Evolutionary conservation across 768 basidiomycete genomes (phyloP), one percentile per base, ranked within the genome.

Genomic region (Pleurotus cornucopiae): DNA sequence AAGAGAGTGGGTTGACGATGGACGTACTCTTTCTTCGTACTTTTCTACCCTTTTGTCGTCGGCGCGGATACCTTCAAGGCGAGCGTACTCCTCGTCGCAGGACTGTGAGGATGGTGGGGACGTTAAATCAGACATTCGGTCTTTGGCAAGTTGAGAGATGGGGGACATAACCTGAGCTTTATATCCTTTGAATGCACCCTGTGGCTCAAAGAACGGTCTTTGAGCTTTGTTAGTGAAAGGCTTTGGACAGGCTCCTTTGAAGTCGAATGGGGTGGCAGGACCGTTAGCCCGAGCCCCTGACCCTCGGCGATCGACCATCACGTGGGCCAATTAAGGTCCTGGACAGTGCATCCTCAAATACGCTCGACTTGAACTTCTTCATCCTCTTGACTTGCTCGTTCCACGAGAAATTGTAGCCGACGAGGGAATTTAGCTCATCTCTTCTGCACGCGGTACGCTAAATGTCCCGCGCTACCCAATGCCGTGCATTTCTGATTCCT

Each of bases 301-400:
- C 21, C 12, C 18, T 16, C 14, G 16, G 18, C 14, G 48, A 49
- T 49, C 26, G 48, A 49, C 25, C 26, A 49, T 44, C 41, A 44
- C 41, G 41, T 44, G 41, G 20, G 48, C 30, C 48, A 49, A 49
- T 49, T 26, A 38, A 49, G 37, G 48, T 34, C 41, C 41, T 44
- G 41, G 7, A 44, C 41, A 21, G n/a, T 44, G n/a, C 20, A 21
- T 44, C n/a, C 41, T n/a, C 26, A 26, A 46, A 21, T 13, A 26
- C 46, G 26, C 16, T 26, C 46, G 26, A 46, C 48, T 34, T 23
- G 23, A 13, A 23, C n/a, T 44, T 44, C n/a, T 44, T 44, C 41
- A 44, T 34, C 41, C 41, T 16, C 41, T 44, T 7, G 9, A 18
- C 20, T 44, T 44, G 41, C 41, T 44, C 41, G 3, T 44, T 44